Evolutionary conservation across 768 basidiomycete species (phyloP), one percentile per base, ranked within the genome.

Genomic region (Tylopilus sp.): DNA sequence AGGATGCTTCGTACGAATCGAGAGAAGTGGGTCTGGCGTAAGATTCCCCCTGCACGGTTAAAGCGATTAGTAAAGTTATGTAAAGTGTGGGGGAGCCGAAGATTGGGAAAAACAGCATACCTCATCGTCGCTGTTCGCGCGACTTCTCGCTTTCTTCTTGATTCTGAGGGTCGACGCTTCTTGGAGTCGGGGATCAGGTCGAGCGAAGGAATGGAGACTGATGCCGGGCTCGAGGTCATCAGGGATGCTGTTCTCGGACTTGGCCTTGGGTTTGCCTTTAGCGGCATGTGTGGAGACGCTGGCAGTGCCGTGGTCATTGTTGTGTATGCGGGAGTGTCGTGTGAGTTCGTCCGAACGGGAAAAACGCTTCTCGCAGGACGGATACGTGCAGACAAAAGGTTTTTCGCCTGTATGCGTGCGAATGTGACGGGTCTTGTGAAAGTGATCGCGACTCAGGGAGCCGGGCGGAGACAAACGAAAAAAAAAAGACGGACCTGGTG

Each of bases 401-500:
- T 97, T 98, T 74, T 99, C 96, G 64, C 96, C 96, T 0, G 96
- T 99, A 71, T 99, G 96, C 0, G 95, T 99, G 54, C 96, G 88
- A 50, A 98, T 97, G 67, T 99, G 96, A 57, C 96, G 87, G 19
- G 96, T 99, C 92, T 98, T 70, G 0, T 31, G 37, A 30, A 33
- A 12, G 30, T 25, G 55, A 63, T 61, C 52, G 51, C 53, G 38
- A 58, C 63, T 54, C 54, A 53, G 53, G 50, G 58, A 48, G 56
- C n/a, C n/a, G 54, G 50, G 49, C 30, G 38, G 50, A 17, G 21
- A 37, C 13, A 47, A 47, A 55, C 34, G 50, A n/a, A n/a, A n/a
- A n/a, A n/a, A 51, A 59, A 50, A 42, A 25, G 2, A 71, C 79
- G 55, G 61, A 89, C 93, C 83, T 95, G 93, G 71, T 99, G 96